Conservation (phyloP, 345 rosid species). For the Sonneratia caseolaris region DNA sequence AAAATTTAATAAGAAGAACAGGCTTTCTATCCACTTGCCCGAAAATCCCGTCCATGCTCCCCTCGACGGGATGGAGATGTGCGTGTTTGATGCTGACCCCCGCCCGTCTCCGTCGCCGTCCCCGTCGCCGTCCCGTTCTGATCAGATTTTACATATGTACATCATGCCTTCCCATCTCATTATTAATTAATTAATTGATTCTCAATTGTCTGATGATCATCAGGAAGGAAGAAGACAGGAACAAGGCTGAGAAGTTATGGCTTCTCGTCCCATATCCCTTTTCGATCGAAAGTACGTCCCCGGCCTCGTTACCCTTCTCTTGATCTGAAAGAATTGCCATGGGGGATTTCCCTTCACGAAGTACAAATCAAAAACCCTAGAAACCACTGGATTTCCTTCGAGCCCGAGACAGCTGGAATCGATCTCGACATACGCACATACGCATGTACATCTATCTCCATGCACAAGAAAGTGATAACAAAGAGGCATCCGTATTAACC, state of each 20-base stretch:
- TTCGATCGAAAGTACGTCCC: neutral
- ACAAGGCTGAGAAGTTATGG: neutral
- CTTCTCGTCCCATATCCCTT: neutral
- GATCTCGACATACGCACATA: no score
- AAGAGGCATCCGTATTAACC: no score
- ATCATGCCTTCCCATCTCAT: neutral
- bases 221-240: neutral
- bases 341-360: no score
- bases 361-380: no score
- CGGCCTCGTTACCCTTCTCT: no score
- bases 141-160: no score
- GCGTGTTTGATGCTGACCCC: slow-evolving; percentile 1
- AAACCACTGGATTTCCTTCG: no score
- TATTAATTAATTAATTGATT: neutral
- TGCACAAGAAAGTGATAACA: no score
- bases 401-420: no score
- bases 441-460: no score
- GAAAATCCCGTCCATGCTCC: slow-evolving; percentile 4
- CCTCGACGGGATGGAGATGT: slow-evolving; percentile 5
- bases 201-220: neutral
- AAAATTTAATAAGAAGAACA: neutral
- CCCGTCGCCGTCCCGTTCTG: no score
- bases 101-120: no score
- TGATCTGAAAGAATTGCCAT: neutral
- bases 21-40: neutral